Evolutionary conservation across 352 stramenopile genomes (phyloP).

Genomic region (Globisporangium sylvaticum): DNA sequence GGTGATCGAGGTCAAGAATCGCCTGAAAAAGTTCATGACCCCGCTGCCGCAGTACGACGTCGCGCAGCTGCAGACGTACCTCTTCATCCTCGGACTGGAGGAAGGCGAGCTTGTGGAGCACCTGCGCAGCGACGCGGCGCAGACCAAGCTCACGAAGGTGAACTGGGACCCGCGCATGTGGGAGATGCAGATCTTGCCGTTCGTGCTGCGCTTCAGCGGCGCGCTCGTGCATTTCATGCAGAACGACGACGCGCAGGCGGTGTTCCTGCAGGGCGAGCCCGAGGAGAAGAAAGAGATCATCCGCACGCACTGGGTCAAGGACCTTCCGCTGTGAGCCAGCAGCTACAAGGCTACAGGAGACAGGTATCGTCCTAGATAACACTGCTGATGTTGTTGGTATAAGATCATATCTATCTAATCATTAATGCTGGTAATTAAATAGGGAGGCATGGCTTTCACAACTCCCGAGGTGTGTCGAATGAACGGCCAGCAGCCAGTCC

Average conservation of each 20-base stretch:
- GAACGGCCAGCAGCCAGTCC: background rate
- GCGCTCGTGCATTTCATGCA: slow-evolving; percentile 77
- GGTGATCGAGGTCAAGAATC: slow-evolving; percentile 86
- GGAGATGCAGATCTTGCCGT: slow-evolving; percentile 59
- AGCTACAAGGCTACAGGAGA: background rate
- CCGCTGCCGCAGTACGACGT: slow-evolving; percentile 80
- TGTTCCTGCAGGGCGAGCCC: slow-evolving; percentile 41
- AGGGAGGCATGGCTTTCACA: background rate
- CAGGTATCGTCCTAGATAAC: background rate
- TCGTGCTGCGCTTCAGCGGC: slow-evolving; percentile 61
- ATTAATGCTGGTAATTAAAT: background rate
- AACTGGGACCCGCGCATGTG: slow-evolving; percentile 66
- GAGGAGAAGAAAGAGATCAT: slow-evolving; percentile 70
- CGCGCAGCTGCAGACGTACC: slow-evolving; percentile 80
- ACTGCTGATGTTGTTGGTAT: background rate
- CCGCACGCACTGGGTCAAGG: slow-evolving; percentile 55
- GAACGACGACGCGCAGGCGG: slow-evolving; percentile 42
- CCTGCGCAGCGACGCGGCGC: slow-evolving; percentile 42
- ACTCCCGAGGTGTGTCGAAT: background rate
- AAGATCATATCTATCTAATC: background rate
- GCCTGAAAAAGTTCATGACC: slow-evolving; percentile 60
- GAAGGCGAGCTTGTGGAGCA: slow-evolving; percentile 84
- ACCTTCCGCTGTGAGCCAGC: slow-evolving; percentile 3
- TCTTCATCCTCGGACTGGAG: slow-evolving; percentile 63
- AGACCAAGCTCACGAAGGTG: slow-evolving; percentile 71